Percentiles rank a stretch among this genome's conserved stretches.
phyloP scores from a whole-genome alignment of 1,284 basidiomycete species.

The Microbotryum lychnidis-dioicae region DNA sequence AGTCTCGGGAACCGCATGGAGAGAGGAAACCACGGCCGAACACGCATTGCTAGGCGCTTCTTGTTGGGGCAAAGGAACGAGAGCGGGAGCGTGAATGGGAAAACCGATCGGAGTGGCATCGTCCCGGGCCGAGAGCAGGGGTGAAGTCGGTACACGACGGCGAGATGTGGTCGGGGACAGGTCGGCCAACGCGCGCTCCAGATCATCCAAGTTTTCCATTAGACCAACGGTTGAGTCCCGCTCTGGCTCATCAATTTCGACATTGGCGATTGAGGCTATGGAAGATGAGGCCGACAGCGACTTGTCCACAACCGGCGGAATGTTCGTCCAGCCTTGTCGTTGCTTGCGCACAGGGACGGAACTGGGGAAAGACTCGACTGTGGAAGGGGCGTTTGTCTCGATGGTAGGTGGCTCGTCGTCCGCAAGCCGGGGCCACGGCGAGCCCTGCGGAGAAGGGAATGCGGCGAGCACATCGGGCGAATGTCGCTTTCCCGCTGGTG shows the following conservation, averaged over 20 bases:
- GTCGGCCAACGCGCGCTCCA: conserved; percentile 33
- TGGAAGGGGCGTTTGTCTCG: conserved; percentile 13
- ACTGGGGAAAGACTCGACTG: conserved; percentile 21
- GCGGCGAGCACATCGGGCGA: conserved; percentile 12
- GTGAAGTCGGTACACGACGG: too few species aligned
- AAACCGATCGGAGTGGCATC: too few species aligned
- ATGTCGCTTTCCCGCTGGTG: conserved; percentile 2
- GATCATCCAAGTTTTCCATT: conserved; percentile 33
- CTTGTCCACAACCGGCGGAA: conserved; percentile 17
- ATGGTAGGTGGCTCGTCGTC: conserved; percentile 4
- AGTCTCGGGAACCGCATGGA: too few species aligned
- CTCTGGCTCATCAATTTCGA: conserved; percentile 3
- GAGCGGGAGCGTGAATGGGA: too few species aligned
- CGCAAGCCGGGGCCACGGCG: background rate
- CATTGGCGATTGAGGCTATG: conserved; percentile 11
- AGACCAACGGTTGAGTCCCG: conserved; percentile 28
- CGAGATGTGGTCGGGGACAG: conserved; percentile 23
- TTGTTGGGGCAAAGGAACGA: background rate
- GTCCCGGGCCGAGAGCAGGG: too few species aligned
- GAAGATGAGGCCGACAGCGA: conserved; percentile 18
- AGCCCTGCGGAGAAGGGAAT: conserved; percentile 13
- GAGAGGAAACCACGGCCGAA: background rate
- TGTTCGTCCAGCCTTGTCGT: conserved; percentile 17
- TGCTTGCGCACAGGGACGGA: conserved; percentile 14
- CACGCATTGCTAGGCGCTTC: background rate